Evolutionary conservation across 78 protist genomes (phyloP), one percentile per base, ranked within the genome.

Genomic region (Dictyostelium citrinum): DNA sequence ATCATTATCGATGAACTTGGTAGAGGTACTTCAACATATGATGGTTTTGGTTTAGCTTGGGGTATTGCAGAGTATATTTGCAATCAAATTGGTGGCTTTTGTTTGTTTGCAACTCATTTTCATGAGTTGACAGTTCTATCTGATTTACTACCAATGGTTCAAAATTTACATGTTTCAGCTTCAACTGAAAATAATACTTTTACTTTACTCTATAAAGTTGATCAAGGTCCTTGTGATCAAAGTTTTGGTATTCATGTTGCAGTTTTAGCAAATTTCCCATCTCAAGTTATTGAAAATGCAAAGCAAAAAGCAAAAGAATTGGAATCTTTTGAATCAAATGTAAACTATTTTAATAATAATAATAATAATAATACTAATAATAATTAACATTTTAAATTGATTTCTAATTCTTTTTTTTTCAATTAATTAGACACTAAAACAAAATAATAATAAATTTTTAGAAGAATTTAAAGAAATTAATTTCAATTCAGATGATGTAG

Each of bases 1-100:
- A 80, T 99, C 16, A 97, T 99, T 78, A 95, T 99, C 33, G 99
- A 99, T 91, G 99, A 99, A 91, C 97, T 99, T 2, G 99, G 99
- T 1, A 55, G 99, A 4, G 99, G 99, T 10, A 99, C 99, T 9
- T 98, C 99, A 11, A 99, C 99, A 0, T 97, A 97, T 88, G 99
- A 99, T 72, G 99, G 99, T 5, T 99, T 96, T 68, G 99, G 99
- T 49, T 97, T 99, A 7, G 99, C 99, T 33, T 97, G 98, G 97
- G 98, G 99, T 35, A 98, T 99, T 31, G 93, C 98, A 0, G 99
- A 97, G 95, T 98, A 82, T 60, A 71, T 82, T 43, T 95, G 91
- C 41, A 84, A 77, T 35, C 43, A 91, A 27, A 86, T 96, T 45
- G 94, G 95, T 11, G 55, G 83, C 17, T 95, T 91, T 16, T 91